Conservation (phyloP, 1,284 basidiomycete species). For the Apiotrichum porosum region DNA sequence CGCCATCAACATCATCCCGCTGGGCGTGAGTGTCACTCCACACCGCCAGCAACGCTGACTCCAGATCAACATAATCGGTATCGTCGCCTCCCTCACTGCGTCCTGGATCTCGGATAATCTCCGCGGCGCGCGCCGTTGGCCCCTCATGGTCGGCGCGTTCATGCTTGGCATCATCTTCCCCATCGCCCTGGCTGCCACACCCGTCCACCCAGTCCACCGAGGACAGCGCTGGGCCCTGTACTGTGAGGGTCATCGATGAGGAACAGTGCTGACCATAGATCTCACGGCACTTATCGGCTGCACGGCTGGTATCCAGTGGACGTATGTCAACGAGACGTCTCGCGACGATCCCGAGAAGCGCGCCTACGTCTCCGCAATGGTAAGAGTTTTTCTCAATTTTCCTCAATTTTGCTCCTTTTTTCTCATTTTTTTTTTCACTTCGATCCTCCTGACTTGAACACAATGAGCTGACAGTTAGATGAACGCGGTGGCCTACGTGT, state of each 20-base stretch:
- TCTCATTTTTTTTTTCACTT: too few relatives aligned
- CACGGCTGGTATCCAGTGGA: conserved; percentile 23
- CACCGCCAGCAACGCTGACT: neutral
- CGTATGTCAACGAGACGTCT: conserved; percentile 27
- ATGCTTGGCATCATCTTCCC: conserved; percentile 18
- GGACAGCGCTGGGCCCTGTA: conserved; percentile 24
- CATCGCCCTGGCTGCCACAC: conserved; percentile 21
- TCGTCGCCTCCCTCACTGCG: conserved; percentile 17
- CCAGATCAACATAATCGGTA: conserved; percentile 27
- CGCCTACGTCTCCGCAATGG: conserved; percentile 25
- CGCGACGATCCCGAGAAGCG: conserved; percentile 29
- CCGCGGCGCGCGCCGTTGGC: conserved; percentile 23
- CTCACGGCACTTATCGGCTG: conserved; percentile 16
- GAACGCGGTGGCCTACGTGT: conserved; percentile 32
- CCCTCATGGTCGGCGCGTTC: conserved; percentile 21
- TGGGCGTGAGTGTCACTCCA: conserved; percentile 16
- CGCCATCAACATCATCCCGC: conserved; percentile 27
- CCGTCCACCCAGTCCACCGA: conserved; percentile 19
- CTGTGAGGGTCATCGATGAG: too few relatives aligned
- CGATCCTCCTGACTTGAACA: neutral
- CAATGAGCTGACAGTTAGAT: conserved; percentile 11
- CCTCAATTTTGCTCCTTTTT: too few relatives aligned
- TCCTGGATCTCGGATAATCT: conserved; percentile 27
- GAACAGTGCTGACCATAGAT: conserved; percentile 13
- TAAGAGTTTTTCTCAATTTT: neutral